Percentiles rank a stretch among this genome's conserved stretches.
These are phyloP conservation scores for Colletotrichum scovillei DNA, from an alignment of 2,329 filamentous ascomycete species.

Conservation along the genomic window DNA sequence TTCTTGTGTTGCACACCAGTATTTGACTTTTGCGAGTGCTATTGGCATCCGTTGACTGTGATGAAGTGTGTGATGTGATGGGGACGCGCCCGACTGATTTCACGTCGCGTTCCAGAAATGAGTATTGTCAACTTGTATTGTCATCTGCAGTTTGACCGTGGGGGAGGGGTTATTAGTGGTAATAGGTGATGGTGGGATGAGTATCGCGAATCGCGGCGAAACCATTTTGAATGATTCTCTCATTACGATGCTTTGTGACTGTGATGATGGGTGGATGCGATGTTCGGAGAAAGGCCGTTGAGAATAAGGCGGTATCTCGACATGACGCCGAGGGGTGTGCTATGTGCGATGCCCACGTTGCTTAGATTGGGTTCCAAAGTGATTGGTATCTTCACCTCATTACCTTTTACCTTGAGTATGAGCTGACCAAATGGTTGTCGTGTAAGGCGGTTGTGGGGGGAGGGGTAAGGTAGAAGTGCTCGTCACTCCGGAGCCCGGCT, in stretches of 20 bases:
- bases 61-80: constrained; percentile 10
- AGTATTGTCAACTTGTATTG: not conserved
- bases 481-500: not conserved
- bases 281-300: not conserved
- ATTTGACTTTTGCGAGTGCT: not conserved
- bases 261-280: not conserved
- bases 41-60: not conserved
- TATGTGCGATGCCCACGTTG: not conserved
- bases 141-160: constrained; percentile 7
- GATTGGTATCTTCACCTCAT: constrained; percentile 5
- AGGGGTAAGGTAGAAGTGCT: not conserved
- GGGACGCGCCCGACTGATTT: not conserved
- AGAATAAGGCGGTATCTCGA: not conserved
- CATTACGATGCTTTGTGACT: not conserved
- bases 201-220: constrained; percentile 18
- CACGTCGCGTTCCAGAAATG: not conserved
- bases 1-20: not conserved
- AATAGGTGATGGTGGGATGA: not conserved
- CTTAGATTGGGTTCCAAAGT: constrained; percentile 7
- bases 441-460: constrained; percentile 7
- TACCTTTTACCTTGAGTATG: not conserved
- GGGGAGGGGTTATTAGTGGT: not conserved
- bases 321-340: constrained; percentile 14
- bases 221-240: not conserved
- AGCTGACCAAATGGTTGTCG: not conserved